A percentile compares a stretch with the other conserved stretches of the same genome.
Evolutionary conservation across 129 eudicot species (phyloP).

Genomic region (Chrysanthemum seticuspe): DNA sequence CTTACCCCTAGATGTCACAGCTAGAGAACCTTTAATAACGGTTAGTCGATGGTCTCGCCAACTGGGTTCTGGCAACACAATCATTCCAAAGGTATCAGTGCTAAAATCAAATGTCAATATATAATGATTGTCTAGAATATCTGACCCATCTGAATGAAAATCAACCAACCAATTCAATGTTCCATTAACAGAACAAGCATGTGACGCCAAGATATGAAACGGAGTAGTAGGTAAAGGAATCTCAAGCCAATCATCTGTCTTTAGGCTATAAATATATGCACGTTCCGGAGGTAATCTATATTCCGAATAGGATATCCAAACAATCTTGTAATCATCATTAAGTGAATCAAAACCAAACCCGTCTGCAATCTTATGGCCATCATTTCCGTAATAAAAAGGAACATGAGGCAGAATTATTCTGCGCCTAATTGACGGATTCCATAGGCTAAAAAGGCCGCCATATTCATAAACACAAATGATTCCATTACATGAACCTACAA

Average conservation of each 20-base stretch:
- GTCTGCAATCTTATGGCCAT: background rate
- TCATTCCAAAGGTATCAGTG: background rate
- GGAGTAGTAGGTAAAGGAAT: background rate
- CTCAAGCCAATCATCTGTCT: background rate
- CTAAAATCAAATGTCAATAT: slow-evolving; percentile 6
- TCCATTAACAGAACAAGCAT: slow-evolving; percentile 1
- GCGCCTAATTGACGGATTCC: slow-evolving; percentile 24
- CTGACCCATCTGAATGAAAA: background rate
- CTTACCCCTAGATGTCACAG: background rate
- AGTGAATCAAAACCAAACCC: slow-evolving; percentile 12
- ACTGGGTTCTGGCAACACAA: slow-evolving; percentile 3
- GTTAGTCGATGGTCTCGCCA: background rate
- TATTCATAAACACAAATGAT: background rate
- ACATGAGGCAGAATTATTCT: background rate
- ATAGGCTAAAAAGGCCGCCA: background rate
- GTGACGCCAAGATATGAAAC: background rate
- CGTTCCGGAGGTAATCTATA: background rate
- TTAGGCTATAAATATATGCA: background rate
- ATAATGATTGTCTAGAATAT: background rate
- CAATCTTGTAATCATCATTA: slow-evolving; percentile 4
- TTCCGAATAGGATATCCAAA: background rate
- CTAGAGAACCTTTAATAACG: slow-evolving; percentile 14
- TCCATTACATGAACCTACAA: slow-evolving; percentile 16
- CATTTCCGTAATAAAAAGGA: background rate
- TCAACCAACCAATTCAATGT: slow-evolving; percentile 5